These are phyloP conservation scores for Nicotiana paniculata DNA, from an alignment of 257 asterid species.

Conservation along the genomic window DNA sequence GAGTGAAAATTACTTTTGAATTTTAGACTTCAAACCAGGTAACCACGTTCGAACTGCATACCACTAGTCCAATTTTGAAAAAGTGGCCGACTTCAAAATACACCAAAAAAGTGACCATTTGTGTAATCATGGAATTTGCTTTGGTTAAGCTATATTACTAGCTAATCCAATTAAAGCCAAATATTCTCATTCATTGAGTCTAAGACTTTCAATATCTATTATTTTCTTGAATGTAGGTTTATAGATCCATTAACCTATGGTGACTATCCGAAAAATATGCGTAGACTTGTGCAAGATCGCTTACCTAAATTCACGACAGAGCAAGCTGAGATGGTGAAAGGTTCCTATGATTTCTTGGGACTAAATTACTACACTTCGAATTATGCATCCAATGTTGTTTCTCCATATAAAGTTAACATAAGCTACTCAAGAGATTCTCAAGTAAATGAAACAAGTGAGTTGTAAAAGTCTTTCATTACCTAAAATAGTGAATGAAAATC, in stretches of 20 bases:
- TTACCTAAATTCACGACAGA: slow-evolving; percentile 12
- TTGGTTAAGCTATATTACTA: no score
- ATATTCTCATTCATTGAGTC: background rate
- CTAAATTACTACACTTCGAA: slow-evolving; percentile 19
- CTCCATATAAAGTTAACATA: background rate
- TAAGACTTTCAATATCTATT: background rate
- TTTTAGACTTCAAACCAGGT: no score
- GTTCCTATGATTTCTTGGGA: slow-evolving; percentile 25
- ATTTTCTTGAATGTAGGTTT: background rate
- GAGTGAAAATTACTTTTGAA: no score
- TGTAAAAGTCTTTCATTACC: background rate
- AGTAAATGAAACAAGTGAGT: slow-evolving; percentile 13
- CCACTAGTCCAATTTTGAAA: no score
- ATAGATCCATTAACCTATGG: slow-evolving; percentile 21
- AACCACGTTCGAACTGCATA: no score
- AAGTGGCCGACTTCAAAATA: no score
- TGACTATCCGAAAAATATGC: slow-evolving; percentile 17
- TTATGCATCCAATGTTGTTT: background rate
- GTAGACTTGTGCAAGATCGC: slow-evolving; percentile 9
- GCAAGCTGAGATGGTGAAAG: slow-evolving; percentile 6
- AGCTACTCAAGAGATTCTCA: slow-evolving; percentile 15
- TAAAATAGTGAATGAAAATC: no score
- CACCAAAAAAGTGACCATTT: no score
- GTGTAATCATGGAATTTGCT: no score
- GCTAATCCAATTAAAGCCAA: no score